A percentile compares a stretch with the other conserved stretches of the same genome.
These are phyloP conservation scores for Ganoderma leucocontextum DNA, from an alignment of 1,284 basidiomycete genomes.

Conservation along the genomic window DNA sequence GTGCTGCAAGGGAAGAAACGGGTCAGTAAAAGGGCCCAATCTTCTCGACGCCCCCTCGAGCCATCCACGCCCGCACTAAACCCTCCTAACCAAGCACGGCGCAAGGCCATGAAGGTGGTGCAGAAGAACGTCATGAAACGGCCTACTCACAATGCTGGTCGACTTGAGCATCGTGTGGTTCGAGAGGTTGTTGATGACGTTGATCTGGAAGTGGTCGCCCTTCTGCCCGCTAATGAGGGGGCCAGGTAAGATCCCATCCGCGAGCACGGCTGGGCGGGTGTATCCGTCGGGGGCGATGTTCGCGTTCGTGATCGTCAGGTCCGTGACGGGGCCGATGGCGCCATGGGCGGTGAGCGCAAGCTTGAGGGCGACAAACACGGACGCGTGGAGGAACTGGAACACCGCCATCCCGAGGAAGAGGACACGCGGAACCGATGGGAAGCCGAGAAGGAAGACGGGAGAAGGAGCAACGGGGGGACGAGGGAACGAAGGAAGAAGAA, in stretches of 20 bases:
- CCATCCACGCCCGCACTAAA: too few species aligned
- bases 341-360: slow-evolving; percentile 14
- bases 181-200: slow-evolving; percentile 45
- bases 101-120: not conserved
- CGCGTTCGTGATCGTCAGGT: slow-evolving; percentile 33
- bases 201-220: slow-evolving; percentile 42
- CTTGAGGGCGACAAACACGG: slow-evolving; percentile 12
- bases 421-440: not conserved
- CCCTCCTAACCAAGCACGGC: not conserved
- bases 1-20: slow-evolving; percentile 35
- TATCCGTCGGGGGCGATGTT: slow-evolving; percentile 36
- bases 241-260: slow-evolving; percentile 38
- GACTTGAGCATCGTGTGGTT: slow-evolving; percentile 45
- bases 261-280: slow-evolving; percentile 35
- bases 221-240: slow-evolving; percentile 38
- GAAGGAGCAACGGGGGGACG: slow-evolving; percentile 6
- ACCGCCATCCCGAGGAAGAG: slow-evolving; percentile 12
- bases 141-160: slow-evolving; percentile 44
- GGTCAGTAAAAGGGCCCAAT: not conserved
- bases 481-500: not conserved
- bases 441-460: not conserved
- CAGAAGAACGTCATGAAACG: not conserved
- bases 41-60: too few species aligned
- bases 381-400: slow-evolving; percentile 3
- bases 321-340: slow-evolving; percentile 33